phyloP scores from a whole-genome alignment of 2,329 filamentous ascomycete species.

The Fusarium temperatum region DNA sequence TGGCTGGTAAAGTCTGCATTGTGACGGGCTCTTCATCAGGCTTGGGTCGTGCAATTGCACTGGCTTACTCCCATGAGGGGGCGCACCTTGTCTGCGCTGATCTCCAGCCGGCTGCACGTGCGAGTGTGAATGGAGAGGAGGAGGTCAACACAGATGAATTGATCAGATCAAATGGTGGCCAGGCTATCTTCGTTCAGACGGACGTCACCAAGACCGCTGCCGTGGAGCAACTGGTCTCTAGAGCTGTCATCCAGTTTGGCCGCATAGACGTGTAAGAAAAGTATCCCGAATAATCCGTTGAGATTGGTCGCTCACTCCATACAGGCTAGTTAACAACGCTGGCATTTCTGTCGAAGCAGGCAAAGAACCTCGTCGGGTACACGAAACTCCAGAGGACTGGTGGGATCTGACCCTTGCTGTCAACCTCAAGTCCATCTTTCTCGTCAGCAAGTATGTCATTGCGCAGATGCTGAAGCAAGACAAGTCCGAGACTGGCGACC shows the following conservation, averaged over 20 bases:
- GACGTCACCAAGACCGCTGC: constrained; percentile 53
- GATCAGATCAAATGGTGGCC: constrained; percentile 47
- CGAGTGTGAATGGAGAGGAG: constrained; percentile 40
- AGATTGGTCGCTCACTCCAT: rapidly evolving
- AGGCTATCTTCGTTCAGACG: constrained; percentile 53
- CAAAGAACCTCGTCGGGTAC: constrained; percentile 51
- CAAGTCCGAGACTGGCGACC: constrained; percentile 48
- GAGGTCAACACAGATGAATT: constrained; percentile 45
- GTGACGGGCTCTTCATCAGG: constrained; percentile 58
- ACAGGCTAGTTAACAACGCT: constrained; percentile 52
- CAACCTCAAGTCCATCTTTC: constrained; percentile 51
- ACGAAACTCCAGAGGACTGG: constrained; percentile 54
- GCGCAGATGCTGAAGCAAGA: constrained; percentile 61
- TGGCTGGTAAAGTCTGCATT: constrained; percentile 48
- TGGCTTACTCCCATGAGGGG: constrained; percentile 54
- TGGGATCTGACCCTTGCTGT: constrained; percentile 56
- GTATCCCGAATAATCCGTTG: constrained; percentile 18
- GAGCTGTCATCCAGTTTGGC: constrained; percentile 29
- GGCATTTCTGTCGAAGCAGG: constrained; percentile 52
- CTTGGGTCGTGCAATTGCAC: constrained; percentile 56
- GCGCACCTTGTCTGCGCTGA: constrained; percentile 55
- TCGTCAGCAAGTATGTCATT: constrained; percentile 56
- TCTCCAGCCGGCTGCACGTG: constrained; percentile 42
- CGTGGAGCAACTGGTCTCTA: constrained; percentile 49
- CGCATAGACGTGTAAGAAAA: constrained; percentile 34